Conservation (phyloP, 805 yeast genomes). For the Yarrowia sp. region DNA sequence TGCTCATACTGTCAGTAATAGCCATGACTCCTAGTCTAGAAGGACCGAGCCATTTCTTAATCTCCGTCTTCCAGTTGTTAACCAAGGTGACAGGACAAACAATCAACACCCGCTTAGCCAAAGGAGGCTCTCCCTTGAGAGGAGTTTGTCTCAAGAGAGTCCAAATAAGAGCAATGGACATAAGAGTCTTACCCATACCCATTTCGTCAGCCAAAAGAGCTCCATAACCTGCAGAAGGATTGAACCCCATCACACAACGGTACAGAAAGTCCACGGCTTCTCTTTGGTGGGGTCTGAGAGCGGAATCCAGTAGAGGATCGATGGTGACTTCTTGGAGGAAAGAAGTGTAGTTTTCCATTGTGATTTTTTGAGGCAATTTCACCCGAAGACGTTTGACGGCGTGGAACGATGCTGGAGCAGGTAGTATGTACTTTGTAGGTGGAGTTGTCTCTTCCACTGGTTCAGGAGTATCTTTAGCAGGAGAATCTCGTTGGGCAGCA, state of each 20-base stretch:
- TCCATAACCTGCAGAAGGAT: constrained; percentile 53
- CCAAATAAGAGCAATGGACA: constrained; percentile 81
- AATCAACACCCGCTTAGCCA: constrained; percentile 59
- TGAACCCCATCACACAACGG: constrained; percentile 73
- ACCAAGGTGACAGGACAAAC: constrained; percentile 91
- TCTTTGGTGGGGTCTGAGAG: constrained; percentile 77
- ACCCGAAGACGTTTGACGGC: constrained; percentile 27
- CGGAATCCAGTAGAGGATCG: constrained; percentile 38
- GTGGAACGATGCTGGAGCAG: not conserved
- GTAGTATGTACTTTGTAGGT: not conserved
- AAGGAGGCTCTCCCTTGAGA: constrained; percentile 38
- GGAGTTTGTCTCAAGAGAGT: constrained; percentile 55
- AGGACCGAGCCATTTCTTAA: constrained; percentile 78
- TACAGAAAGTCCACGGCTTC: constrained; percentile 82
- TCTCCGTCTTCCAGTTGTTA: constrained; percentile 83
- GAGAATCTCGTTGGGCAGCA: not conserved
- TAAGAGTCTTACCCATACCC: constrained; percentile 92
- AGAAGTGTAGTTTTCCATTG: not conserved
- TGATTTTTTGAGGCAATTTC: constrained; percentile 26
- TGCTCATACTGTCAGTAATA: constrained; percentile 25
- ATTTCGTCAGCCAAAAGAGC: constrained; percentile 92
- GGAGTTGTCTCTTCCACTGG: not conserved
- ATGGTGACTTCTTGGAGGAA: constrained; percentile 36
- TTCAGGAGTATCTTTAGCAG: not conserved
- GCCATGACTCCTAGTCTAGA: constrained; percentile 65